A percentile compares a stretch with the other conserved stretches of the same genome.
Conservation (phyloP, 2,329 filamentous ascomycete genomes). For the Magnaporthiopsis incrustans region DNA sequence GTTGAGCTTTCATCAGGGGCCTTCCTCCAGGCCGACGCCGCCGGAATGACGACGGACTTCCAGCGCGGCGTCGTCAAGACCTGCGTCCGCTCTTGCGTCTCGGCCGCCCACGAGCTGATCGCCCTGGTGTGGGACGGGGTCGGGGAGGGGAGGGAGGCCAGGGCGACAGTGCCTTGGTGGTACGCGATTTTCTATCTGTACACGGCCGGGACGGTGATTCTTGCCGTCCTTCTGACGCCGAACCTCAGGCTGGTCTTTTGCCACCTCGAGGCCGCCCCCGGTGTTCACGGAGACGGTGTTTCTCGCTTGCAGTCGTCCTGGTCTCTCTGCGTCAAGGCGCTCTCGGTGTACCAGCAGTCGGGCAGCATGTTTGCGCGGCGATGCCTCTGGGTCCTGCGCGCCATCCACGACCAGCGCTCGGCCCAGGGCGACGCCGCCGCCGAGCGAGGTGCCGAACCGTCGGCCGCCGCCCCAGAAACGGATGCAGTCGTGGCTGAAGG, state of each 20-base stretch:
- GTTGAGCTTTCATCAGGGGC: conserved; percentile 1
- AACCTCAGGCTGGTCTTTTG: conserved; percentile 1
- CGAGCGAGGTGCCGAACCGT: background rate
- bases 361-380: conserved; percentile 5
- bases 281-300: background rate
- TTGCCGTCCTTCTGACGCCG: conserved; percentile 4
- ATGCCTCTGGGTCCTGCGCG: conserved; percentile 5
- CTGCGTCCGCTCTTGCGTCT: conserved; percentile 1
- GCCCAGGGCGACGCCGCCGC: background rate
- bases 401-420: conserved; percentile 1
- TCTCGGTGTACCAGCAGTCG: background rate
- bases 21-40: conserved; percentile 3
- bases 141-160: background rate
- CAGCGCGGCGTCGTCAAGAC: conserved; percentile 2
- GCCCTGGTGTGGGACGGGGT: conserved; percentile 1
- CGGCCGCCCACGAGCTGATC: conserved; percentile 6
- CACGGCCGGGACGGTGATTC: conserved; percentile 5
- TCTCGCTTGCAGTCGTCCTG: conserved; percentile 1
- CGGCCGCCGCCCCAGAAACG: background rate
- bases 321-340: conserved; percentile 3
- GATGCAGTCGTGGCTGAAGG: background rate
- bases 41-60: conserved; percentile 1
- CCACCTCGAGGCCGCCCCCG: background rate
- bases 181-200: conserved; percentile 7
- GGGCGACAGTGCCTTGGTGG: conserved; percentile 5